These are phyloP conservation scores for Venturia pyrina DNA, from an alignment of 2,329 filamentous ascomycete genomes.

Conservation along the genomic window DNA sequence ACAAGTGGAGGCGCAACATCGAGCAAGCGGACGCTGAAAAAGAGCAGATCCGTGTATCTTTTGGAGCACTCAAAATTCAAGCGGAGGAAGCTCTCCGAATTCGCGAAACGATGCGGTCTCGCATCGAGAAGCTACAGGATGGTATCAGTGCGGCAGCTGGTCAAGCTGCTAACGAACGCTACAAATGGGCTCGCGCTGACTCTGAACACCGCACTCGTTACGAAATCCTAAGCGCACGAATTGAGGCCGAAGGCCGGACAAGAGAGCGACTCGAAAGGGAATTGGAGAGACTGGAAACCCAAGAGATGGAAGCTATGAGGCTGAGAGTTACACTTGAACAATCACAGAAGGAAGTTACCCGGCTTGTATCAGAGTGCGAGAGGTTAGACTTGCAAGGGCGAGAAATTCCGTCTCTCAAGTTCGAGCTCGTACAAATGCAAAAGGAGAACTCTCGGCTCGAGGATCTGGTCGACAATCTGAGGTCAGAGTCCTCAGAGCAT, in stretches of 20 bases:
- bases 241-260: slow-evolving; percentile 34
- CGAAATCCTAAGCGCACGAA: slow-evolving; percentile 44
- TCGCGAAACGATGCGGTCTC: slow-evolving; percentile 72
- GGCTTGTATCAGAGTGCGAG: slow-evolving; percentile 49
- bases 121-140: slow-evolving; percentile 75
- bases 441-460: slow-evolving; percentile 56
- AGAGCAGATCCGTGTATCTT: slow-evolving; percentile 62
- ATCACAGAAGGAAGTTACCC: slow-evolving; percentile 48
- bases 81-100: slow-evolving; percentile 78
- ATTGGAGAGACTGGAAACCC: slow-evolving; percentile 33
- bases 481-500: slow-evolving; percentile 60
- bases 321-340: slow-evolving; percentile 70
- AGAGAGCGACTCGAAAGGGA: slow-evolving; percentile 36
- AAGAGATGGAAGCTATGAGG: slow-evolving; percentile 61
- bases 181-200: slow-evolving; percentile 60
- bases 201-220: slow-evolving; percentile 45
- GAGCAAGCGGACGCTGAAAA: slow-evolving; percentile 51
- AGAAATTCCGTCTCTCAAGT: slow-evolving; percentile 47
- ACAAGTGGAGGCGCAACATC: slow-evolving; percentile 49
- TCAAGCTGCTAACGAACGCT: slow-evolving; percentile 75
- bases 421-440: slow-evolving; percentile 33
- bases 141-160: slow-evolving; percentile 73
- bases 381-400: slow-evolving; percentile 54
- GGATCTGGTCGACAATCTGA: slow-evolving; percentile 41
- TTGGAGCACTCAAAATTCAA: slow-evolving; percentile 65